Conservation (phyloP, 2,329 filamentous ascomycete species). For the Colletotrichum neosansevieriae region DNA sequence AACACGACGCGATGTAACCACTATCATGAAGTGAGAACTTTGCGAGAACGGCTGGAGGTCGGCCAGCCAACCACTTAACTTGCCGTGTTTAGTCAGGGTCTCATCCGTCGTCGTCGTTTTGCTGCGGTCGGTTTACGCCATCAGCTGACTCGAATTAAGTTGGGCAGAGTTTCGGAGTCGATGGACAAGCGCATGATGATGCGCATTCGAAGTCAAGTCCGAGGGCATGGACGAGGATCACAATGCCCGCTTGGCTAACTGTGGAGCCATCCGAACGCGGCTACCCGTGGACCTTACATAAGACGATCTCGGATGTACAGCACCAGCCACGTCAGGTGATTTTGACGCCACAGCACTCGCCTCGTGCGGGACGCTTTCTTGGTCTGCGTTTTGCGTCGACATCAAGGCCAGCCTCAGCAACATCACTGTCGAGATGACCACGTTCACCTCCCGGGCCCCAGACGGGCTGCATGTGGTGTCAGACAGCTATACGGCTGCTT, state of each 20-base stretch:
- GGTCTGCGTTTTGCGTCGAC: conserved; percentile 40
- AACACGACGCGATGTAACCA: conserved; percentile 6
- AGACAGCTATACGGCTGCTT: not conserved
- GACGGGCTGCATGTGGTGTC: conserved; percentile 12
- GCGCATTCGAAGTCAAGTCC: conserved; percentile 18
- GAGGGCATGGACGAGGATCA: too few relatives aligned
- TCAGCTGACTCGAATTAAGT: conserved; percentile 31
- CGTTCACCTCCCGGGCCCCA: conserved; percentile 18
- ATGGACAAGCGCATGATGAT: conserved; percentile 10
- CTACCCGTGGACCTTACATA: not conserved
- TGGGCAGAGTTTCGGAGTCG: conserved; percentile 30
- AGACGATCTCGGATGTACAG: not conserved
- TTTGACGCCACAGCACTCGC: conserved; percentile 17
- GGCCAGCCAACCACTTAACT: conserved; percentile 2
- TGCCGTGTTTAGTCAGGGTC: conserved; percentile 1
- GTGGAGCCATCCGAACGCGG: conserved; percentile 11
- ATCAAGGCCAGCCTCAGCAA: conserved; percentile 38
- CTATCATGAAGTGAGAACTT: not conserved
- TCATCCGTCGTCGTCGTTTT: not conserved
- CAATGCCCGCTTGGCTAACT: not conserved
- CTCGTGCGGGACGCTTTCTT: conserved; percentile 40
- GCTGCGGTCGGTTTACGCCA: conserved; percentile 9
- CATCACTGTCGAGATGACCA: conserved; percentile 30
- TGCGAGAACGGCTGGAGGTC: conserved; percentile 9
- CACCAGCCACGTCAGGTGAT: conserved; percentile 31